These are phyloP conservation scores for Sextonia rubra DNA, from an alignment of 164 flowering plant species.

Conservation along the genomic window DNA sequence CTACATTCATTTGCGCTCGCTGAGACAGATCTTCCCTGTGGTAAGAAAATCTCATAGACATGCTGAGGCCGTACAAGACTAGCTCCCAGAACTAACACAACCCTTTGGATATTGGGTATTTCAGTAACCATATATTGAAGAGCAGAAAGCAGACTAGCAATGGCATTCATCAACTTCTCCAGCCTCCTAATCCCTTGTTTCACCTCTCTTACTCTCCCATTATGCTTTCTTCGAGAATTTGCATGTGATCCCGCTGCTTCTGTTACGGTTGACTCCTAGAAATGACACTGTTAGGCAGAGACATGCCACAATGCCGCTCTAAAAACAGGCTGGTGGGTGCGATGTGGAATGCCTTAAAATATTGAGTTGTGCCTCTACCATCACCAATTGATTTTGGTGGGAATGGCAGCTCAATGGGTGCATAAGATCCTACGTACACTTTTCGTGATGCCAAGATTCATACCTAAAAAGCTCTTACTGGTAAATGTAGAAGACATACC, in stretches of 20 bases:
- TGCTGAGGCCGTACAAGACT: conserved; percentile 76
- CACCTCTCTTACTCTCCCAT: conserved; percentile 65
- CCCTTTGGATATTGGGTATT: conserved; percentile 40
- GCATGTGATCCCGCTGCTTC: conserved; percentile 40
- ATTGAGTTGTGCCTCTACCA: no score
- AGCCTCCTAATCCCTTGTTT: conserved; percentile 57
- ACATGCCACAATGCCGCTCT: no score
- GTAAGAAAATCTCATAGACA: conserved; percentile 64
- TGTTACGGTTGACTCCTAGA: conserved; percentile 45
- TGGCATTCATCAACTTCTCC: conserved; percentile 63
- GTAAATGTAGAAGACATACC: conserved; percentile 42
- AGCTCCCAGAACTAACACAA: conserved; percentile 67
- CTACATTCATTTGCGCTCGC: conserved; percentile 27
- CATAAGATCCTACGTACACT: no score
- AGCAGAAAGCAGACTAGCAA: conserved; percentile 48
- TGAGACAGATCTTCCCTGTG: conserved; percentile 28
- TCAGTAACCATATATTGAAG: conserved; percentile 51
- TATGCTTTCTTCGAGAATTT: conserved; percentile 46
- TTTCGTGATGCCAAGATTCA: conserved; percentile 17
- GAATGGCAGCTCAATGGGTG: no score
- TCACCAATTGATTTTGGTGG: no score
- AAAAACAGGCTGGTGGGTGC: no score
- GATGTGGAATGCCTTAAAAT: no score
- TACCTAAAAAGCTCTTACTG: neutral
- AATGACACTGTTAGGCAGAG: no score